A percentile compares a stretch with the other conserved stretches of the same genome.
Conservation (phyloP, 331 rosid species). For the Malus hybrid region DNA sequence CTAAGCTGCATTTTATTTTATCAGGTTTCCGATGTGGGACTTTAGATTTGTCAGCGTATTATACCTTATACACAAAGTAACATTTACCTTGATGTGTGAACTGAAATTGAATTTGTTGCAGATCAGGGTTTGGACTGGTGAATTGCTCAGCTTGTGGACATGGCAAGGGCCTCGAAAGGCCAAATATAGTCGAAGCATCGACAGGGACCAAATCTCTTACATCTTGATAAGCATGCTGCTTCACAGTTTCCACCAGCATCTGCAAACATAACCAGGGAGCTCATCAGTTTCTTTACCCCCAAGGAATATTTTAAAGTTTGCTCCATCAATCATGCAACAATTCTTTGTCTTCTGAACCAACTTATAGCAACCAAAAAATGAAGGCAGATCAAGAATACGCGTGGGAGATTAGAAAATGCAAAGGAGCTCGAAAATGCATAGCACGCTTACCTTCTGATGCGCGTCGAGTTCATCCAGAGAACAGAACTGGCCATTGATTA, state of each 20-base stretch:
- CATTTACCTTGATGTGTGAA: slow-evolving; percentile 23
- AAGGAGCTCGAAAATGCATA: neutral
- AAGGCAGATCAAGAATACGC: neutral
- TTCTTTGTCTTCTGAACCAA: neutral
- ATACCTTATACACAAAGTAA: neutral
- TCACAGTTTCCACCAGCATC: slow-evolving; percentile 12
- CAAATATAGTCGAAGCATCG: slow-evolving; percentile 12
- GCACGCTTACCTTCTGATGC: slow-evolving; percentile 9
- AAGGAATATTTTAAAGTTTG: neutral
- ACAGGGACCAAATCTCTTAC: slow-evolving; percentile 5
- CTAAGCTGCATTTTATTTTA: no score
- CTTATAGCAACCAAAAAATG: neutral
- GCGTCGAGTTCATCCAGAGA: slow-evolving; percentile 2
- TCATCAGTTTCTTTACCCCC: neutral
- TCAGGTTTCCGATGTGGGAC: no score
- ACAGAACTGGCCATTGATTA: neutral
- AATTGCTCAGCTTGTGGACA: slow-evolving; percentile 16
- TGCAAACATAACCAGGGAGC: neutral
- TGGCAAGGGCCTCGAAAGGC: slow-evolving; percentile 15
- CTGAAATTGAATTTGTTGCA: slow-evolving; percentile 14
- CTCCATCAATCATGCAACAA: no score
- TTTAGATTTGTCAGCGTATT: no score
- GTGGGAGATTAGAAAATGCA: no score
- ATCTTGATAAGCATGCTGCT: slow-evolving; percentile 8
- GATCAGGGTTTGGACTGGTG: slow-evolving; percentile 20